Conservation (phyloP, 2,329 filamentous ascomycete species). For the Incumbomyces lentus region DNA sequence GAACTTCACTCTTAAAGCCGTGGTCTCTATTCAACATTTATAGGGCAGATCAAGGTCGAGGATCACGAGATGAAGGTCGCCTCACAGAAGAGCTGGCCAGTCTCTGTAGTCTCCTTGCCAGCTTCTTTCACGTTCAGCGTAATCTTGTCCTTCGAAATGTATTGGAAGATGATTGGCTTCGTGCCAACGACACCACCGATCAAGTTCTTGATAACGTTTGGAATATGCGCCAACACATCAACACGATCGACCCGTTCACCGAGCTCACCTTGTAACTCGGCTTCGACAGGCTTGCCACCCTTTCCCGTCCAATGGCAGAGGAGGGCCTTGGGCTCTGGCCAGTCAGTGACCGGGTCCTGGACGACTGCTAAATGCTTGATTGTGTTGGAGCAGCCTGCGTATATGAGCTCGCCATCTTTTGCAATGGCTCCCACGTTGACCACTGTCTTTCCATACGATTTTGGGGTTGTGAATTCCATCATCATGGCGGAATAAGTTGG, state of each 20-base stretch:
- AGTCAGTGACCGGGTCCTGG: slow-evolving; percentile 67
- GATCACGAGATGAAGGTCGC: slow-evolving; percentile 83
- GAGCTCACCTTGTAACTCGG: slow-evolving; percentile 57
- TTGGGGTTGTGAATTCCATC: slow-evolving; percentile 93
- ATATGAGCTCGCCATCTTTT: slow-evolving; percentile 70
- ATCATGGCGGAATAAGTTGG: slow-evolving; percentile 76
- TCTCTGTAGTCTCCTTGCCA: slow-evolving; percentile 65
- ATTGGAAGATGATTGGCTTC: slow-evolving; percentile 98
- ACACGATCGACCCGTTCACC: slow-evolving; percentile 67
- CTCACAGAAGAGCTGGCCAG: slow-evolving; percentile 73
- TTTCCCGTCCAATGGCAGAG: slow-evolving; percentile 72
- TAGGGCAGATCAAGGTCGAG: background rate
- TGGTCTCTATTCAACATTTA: slow-evolving; percentile 10
- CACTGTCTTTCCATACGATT: slow-evolving; percentile 76
- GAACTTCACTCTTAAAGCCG: slow-evolving; percentile 20
- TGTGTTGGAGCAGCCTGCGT: slow-evolving; percentile 55
- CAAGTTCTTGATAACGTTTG: slow-evolving; percentile 89
- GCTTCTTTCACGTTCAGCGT: slow-evolving; percentile 76
- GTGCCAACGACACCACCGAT: slow-evolving; percentile 81
- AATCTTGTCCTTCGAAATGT: slow-evolving; percentile 53
- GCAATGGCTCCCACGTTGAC: slow-evolving; percentile 73
- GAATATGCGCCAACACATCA: slow-evolving; percentile 94
- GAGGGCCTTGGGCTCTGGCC: slow-evolving; percentile 72
- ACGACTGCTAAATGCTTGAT: slow-evolving; percentile 60
- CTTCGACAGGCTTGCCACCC: slow-evolving; percentile 64